Percentiles rank a stretch among this genome's conserved stretches.
Evolutionary conservation across 139 green algal species (phyloP).

Genomic region (Haematococcus lacustris): DNA sequence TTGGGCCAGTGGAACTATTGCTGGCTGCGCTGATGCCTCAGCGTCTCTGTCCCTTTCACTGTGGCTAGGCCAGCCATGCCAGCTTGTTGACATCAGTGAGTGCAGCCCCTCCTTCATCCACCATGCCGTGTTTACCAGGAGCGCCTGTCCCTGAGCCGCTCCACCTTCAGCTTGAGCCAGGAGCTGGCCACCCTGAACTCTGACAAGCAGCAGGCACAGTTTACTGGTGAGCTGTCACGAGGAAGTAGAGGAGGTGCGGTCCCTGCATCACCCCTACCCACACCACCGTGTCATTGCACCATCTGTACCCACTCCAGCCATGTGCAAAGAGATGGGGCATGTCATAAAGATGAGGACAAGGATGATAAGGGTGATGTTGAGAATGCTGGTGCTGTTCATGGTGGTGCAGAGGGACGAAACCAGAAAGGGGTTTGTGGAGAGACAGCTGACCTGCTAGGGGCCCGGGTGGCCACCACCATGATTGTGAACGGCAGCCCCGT

Average conservation of each 20-base stretch:
- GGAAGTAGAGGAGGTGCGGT: background rate
- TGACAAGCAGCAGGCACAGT: constrained; percentile 9
- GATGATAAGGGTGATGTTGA: background rate
- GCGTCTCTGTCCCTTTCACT: background rate
- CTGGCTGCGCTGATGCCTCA: background rate
- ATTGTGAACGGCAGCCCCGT: constrained; percentile 46
- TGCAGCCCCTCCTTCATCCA: background rate
- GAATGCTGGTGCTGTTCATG: background rate
- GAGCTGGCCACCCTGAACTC: constrained; percentile 22
- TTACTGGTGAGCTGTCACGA: constrained; percentile 16
- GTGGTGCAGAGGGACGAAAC: background rate
- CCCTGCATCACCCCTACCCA: background rate
- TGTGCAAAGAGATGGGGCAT: background rate
- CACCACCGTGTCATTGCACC: background rate
- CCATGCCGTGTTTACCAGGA: constrained; percentile 5
- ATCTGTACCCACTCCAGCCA: background rate
- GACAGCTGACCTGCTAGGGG: constrained; percentile 23
- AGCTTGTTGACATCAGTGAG: background rate
- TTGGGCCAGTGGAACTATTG: background rate
- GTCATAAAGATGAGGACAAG: background rate
- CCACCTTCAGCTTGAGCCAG: constrained; percentile 26
- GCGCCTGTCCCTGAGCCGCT: constrained; percentile 25
- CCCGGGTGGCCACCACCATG: constrained; percentile 38
- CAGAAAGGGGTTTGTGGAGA: constrained; percentile 14
- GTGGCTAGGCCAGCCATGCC: background rate